Conservation (phyloP, 2,329 filamentous ascomycete genomes). For the Penicillium olsonii region DNA sequence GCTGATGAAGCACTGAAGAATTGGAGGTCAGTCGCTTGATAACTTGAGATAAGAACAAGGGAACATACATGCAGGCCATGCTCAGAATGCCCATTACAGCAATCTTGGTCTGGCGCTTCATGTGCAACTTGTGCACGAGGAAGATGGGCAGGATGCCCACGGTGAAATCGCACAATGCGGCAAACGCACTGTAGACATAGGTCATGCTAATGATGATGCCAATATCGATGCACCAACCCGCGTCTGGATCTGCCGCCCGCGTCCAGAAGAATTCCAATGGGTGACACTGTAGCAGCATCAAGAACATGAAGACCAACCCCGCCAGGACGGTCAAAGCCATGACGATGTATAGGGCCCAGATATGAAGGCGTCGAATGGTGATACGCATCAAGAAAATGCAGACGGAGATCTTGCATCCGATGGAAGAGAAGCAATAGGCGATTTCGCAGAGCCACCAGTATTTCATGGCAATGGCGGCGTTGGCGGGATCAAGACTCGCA, state of each 20-base stretch:
- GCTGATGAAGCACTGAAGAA: conserved; percentile 43
- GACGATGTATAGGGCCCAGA: conserved; percentile 49
- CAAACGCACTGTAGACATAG: conserved; percentile 36
- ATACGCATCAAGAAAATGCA: conserved; percentile 56
- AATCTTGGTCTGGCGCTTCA: conserved; percentile 54
- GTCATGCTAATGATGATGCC: conserved; percentile 36
- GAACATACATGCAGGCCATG: conserved; percentile 55
- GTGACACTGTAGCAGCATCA: conserved; percentile 57
- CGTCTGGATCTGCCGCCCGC: conserved; percentile 25
- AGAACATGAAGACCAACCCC: conserved; percentile 52
- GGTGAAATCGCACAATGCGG: conserved; percentile 52
- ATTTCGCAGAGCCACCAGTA: conserved; percentile 56
- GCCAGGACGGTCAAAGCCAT: conserved; percentile 49
- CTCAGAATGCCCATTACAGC: conserved; percentile 55
- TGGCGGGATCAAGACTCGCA: conserved; percentile 11
- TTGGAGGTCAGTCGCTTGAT: neutral
- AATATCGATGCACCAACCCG: conserved; percentile 46
- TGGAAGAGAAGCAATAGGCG: conserved; percentile 51
- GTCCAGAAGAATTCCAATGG: conserved; percentile 56
- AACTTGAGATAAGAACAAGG: conserved; percentile 17
- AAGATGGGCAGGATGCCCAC: conserved; percentile 56
- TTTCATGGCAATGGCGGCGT: conserved; percentile 30
- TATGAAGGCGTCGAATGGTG: conserved; percentile 48
- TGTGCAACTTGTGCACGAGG: conserved; percentile 58
- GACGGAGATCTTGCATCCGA: conserved; percentile 53